Conservation (phyloP, 2,329 filamentous ascomycete genomes). For the Trichophyton verrucosum region DNA sequence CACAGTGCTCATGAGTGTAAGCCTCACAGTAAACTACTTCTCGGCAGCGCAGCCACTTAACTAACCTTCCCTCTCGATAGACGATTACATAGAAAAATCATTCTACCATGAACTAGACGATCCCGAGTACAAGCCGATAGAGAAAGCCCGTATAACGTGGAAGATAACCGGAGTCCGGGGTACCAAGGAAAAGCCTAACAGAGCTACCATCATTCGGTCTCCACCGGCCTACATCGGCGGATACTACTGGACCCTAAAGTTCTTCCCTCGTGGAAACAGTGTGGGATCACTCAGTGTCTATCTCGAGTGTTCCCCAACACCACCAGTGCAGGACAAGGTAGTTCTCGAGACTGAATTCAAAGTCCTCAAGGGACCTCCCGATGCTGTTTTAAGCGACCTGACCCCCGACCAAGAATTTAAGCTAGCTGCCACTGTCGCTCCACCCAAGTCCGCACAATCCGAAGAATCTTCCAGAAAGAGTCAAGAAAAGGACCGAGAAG, state of each 20-base stretch:
- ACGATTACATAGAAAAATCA: slow-evolving; percentile 46
- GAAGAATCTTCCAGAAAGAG: slow-evolving; percentile 11
- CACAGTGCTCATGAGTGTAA: slow-evolving; percentile 44
- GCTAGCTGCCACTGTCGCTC: slow-evolving; percentile 16
- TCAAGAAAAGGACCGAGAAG: slow-evolving; percentile 8
- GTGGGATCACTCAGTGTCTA: slow-evolving; percentile 48
- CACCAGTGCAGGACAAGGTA: slow-evolving; percentile 27
- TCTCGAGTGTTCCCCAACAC: slow-evolving; percentile 46
- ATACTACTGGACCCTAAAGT: slow-evolving; percentile 54
- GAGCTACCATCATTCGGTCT: slow-evolving; percentile 47
- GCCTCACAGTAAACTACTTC: slow-evolving; percentile 13
- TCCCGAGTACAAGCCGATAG: slow-evolving; percentile 43
- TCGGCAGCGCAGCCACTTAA: slow-evolving; percentile 16
- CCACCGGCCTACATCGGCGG: slow-evolving; percentile 44
- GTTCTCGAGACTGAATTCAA: slow-evolving; percentile 30
- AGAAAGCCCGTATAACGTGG: slow-evolving; percentile 48
- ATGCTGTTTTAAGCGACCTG: slow-evolving; percentile 23
- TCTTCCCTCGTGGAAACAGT: slow-evolving; percentile 50
- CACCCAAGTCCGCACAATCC: slow-evolving; percentile 4
- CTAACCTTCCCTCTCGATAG: slow-evolving; percentile 18
- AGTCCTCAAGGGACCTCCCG: slow-evolving; percentile 28
- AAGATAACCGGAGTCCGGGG: slow-evolving; percentile 47
- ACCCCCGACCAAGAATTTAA: slow-evolving; percentile 24
- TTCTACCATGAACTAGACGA: slow-evolving; percentile 46
- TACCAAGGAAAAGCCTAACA: slow-evolving; percentile 48